Evolutionary conservation across 2,329 filamentous ascomycete species (phyloP).

Genomic region (Verticillium albo-atrum): DNA sequence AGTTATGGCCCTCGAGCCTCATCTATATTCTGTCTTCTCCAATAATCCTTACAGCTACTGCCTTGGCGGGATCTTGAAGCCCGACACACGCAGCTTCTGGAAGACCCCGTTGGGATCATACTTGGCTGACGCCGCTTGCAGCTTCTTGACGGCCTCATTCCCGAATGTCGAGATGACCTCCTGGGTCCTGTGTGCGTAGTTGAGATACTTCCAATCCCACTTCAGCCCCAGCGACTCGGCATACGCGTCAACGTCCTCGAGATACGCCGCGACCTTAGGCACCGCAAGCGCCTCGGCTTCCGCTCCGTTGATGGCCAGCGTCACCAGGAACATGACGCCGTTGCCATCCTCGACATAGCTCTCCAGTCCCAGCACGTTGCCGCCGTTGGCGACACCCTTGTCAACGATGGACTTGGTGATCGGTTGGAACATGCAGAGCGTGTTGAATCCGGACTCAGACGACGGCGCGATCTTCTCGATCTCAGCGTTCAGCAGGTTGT

Average conservation of each 20-base stretch:
- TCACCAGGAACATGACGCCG: constrained; percentile 26
- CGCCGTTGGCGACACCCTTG: constrained; percentile 23
- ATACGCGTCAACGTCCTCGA: constrained; percentile 23
- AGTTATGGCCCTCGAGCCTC: too few relatives aligned
- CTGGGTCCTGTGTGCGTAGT: constrained; percentile 37
- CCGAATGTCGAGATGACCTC: constrained; percentile 32
- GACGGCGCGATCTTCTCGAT: constrained; percentile 18
- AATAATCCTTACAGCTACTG: too few relatives aligned
- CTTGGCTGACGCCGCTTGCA: constrained; percentile 25
- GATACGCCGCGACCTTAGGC: constrained; percentile 27
- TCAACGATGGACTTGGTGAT: constrained; percentile 23
- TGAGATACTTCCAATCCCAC: constrained; percentile 33
- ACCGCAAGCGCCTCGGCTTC: constrained; percentile 27
- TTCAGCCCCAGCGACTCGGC: constrained; percentile 17
- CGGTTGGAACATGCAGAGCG: constrained; percentile 27
- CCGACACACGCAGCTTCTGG: constrained; percentile 25
- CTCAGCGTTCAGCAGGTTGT: constrained; percentile 20
- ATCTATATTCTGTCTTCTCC: too few relatives aligned
- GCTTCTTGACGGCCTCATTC: constrained; percentile 25
- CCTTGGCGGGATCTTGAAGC: constrained; percentile 23
- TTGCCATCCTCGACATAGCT: constrained; percentile 18
- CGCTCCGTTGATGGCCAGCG: constrained; percentile 23
- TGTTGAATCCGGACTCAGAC: constrained; percentile 19
- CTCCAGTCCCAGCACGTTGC: constrained; percentile 28
- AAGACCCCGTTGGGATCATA: constrained; percentile 34